Evolutionary conservation across 1,284 basidiomycete species (phyloP), one percentile per base, ranked within the genome.

Genomic region (Ustilago vetiveriae): DNA sequence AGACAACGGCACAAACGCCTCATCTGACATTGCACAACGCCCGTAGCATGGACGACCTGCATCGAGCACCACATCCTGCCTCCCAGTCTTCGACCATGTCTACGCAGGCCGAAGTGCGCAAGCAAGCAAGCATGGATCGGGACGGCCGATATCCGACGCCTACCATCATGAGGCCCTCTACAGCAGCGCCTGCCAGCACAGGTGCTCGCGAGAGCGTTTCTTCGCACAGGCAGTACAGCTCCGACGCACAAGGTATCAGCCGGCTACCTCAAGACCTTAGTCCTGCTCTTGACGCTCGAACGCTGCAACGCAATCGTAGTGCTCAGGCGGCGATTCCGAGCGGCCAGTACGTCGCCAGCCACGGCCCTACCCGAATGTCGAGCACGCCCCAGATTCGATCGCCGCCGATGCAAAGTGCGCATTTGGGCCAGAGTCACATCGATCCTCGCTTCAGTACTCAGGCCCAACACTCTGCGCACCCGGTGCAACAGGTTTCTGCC

Each of bases 1-100:
- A 44, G n/a, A 30, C 21, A 19, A 14, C 23, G 8, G 54, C 32
- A 13, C 48, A 40, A 24, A 29, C 54, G 24, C 37, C 48, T 3
- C 30, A n/a, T 14, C 27, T 71, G 16, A 66, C 54, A 7, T 24
- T 71, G 27, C 68, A 74, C 50, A 74, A 60, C 40, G 59, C 70
- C 21, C 43, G 49, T 17, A 74, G 72, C 48, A 64, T 74, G 68
- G 72, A 74, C 14, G 69, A 74, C 43, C 47, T 74, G 29, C 63
- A 59, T 37, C 45, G 55, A 42, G 22, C 59, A 17, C 17, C 47
- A n/a, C 52, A 49, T 19, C 32, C 37, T 16, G 29, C 63, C n/a
- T 30, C 47, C 3, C 58, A 54, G 37, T 19, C 56, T 4, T 41
- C 58, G 17, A 37, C 58, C 4, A 47, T 52, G 59, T 44, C 66